These are phyloP conservation scores for Abelmoschus esculentus DNA, from an alignment of 345 rosid genomes.

Conservation along the genomic window DNA sequence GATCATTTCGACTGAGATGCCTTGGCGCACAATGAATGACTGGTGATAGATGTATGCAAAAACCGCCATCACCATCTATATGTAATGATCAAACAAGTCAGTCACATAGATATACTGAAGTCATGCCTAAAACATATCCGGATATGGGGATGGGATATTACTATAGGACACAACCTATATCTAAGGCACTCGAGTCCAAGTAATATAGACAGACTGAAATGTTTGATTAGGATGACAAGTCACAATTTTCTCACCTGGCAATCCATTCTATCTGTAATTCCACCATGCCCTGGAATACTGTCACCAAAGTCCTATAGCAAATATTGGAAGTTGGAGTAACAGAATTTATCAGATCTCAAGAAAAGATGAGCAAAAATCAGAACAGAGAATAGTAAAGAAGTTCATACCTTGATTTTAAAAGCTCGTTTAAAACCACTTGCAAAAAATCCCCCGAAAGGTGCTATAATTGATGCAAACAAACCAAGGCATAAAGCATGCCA, in stretches of 20 bases:
- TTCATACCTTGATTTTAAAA: constrained; percentile 75
- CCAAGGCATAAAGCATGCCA: constrained; percentile 95
- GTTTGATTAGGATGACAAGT: neutral
- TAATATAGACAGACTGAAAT: too few relatives aligned
- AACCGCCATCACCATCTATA: constrained; percentile 98
- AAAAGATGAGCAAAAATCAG: neutral
- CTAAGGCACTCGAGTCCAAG: too few relatives aligned
- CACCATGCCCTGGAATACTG: constrained; percentile 99
- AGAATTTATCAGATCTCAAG: neutral
- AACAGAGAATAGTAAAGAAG: constrained; percentile 10
- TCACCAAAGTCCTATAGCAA: constrained; percentile 85
- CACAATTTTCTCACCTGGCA: constrained; percentile 56
- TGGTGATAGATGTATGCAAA: constrained; percentile 94
- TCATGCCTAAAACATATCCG: neutral
- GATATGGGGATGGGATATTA: too few relatives aligned
- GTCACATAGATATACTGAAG: neutral
- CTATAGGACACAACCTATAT: too few relatives aligned
- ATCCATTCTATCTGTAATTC: constrained; percentile 95
- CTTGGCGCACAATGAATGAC: constrained; percentile 59
- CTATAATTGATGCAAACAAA: constrained; percentile 94
- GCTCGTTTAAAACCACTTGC: constrained; percentile 98
- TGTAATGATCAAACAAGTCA: neutral
- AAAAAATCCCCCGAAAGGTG: constrained; percentile 98
- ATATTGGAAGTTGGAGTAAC: neutral
- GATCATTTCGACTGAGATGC: constrained; percentile 58